Evolutionary conservation across 768 basidiomycete genomes (phyloP), one percentile per base, ranked within the genome.

Genomic region (Lentinula sp.): DNA sequence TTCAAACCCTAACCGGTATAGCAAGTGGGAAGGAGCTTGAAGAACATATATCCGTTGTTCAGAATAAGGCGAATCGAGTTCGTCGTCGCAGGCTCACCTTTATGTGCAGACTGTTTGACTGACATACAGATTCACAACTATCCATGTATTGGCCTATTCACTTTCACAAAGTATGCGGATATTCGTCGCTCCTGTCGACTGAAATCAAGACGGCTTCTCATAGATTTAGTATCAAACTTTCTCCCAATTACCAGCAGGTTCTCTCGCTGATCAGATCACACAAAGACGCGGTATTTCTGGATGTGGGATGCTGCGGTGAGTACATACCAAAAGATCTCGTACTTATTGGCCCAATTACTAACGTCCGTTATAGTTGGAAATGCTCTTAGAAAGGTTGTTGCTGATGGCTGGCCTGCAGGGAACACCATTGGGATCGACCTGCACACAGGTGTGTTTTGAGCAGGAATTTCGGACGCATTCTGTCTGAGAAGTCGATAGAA

Each of bases 271-370:
- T 37, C 16, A 51, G 59, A 48, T 50, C 64, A 37, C 62, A 67
- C 35, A 52, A 63, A 9, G 63, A 66, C 23, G 67, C 68, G 33
- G 57, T 72, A 35, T 66, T 79, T 1, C 68, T 80, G 10, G 79
- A 80, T 60, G 66, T 78, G n/a, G 79, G 76, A 5, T 80, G 79
- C 61, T 77, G 77, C 62, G 79, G 79, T 80, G 36, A 59, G 71
- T 68, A 28, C 1, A 18, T 15, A 9, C 4, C 20, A 3, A 20
- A 13, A 42, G 10, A 18, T 20, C 12, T 37, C 15, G 54, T 10
- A 16, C 48, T 20, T n/a, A 42, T 41, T 20, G 41, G 8, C 32
- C 32, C 20, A 4, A 12, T 50, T 53, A 12, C 15, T 28, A 46
- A 9, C 36, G 15, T 13, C 4, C 13, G 33, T n/a, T 23, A 18